phyloP scores from a whole-genome alignment of 306 rosid species.

The Cyclanthera cordifolia region DNA sequence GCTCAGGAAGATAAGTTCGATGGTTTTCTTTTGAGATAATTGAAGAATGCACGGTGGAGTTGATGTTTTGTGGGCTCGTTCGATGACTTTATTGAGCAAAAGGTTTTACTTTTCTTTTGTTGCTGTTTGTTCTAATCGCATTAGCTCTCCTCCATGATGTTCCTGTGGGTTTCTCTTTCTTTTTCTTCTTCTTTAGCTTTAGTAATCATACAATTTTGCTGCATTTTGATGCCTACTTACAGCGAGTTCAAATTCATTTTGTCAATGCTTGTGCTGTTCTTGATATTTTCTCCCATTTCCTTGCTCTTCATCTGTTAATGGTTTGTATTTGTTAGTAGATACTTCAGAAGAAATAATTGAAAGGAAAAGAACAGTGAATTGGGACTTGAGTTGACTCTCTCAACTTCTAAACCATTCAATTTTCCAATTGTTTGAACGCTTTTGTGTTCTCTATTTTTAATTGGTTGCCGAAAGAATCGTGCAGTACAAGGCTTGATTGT shows the following conservation, averaged over 20 bases:
- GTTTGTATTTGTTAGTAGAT: neutral
- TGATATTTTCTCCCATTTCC: slow-evolving; percentile 9
- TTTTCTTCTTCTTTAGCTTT: slow-evolving; percentile 29
- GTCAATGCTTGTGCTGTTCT: slow-evolving; percentile 15
- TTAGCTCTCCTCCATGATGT: slow-evolving; percentile 17
- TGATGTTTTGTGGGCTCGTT: slow-evolving; percentile 66
- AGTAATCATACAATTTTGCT: slow-evolving; percentile 22
- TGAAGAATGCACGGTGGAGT: slow-evolving; percentile 33
- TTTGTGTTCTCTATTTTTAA: neutral
- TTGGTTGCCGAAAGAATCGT: neutral
- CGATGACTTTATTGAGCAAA: slow-evolving; percentile 32
- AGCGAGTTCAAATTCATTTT: slow-evolving; percentile 25
- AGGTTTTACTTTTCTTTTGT: slow-evolving; percentile 30
- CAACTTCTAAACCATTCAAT: neutral
- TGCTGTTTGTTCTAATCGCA: slow-evolving; percentile 19
- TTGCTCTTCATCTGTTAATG: slow-evolving; percentile 2
- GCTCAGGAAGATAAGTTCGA: slow-evolving; percentile 34
- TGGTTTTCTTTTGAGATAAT: slow-evolving; percentile 24
- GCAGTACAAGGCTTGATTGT: neutral
- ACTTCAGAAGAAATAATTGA: neutral
- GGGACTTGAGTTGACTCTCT: neutral
- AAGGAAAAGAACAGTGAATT: neutral
- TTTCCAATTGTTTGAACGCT: neutral
- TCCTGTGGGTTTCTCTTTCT: slow-evolving; percentile 29
- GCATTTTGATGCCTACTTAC: slow-evolving; percentile 18